Evolutionary conservation across 495 filamentous ascomycete species (phyloP).

Genomic region (Cercophora sp.): DNA sequence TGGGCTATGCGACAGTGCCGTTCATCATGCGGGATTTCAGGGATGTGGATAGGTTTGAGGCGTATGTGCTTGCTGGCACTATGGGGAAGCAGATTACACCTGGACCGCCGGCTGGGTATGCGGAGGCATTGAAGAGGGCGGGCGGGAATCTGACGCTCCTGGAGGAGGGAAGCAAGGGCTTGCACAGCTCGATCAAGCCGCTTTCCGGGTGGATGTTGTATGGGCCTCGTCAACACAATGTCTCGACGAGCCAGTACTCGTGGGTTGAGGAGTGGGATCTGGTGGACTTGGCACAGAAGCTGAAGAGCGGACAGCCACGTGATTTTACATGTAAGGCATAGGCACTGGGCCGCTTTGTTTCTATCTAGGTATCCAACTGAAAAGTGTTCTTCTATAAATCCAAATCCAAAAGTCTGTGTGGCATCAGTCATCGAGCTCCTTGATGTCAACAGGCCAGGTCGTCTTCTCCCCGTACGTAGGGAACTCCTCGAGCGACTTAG

Average conservation of each 20-base stretch:
- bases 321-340: no score
- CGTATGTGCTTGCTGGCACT: conserved; percentile 26
- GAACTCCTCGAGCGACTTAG: background rate
- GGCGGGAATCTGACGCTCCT: conserved; percentile 9
- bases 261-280: conserved; percentile 3
- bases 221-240: conserved; percentile 19
- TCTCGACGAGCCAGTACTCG: background rate
- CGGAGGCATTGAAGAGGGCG: conserved; percentile 14
- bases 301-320: no score
- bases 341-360: no score
- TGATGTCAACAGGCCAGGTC: background rate
- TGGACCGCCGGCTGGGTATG: conserved; percentile 22
- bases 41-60: conserved; percentile 17
- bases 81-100: conserved; percentile 25
- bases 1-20: conserved; percentile 28
- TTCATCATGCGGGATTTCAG: conserved; percentile 28
- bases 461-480: background rate
- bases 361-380: no score
- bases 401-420: no score
- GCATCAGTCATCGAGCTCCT: no score
- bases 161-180: background rate
- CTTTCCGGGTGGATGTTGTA: conserved; percentile 30
- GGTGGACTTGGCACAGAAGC: background rate
- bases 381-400: no score
- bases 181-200: conserved; percentile 23